Percentiles rank a stretch among this genome's conserved stretches.
These are phyloP conservation scores for Geotrichum citri-aurantii DNA, from an alignment of 1,139 yeast species.

Conservation along the genomic window DNA sequence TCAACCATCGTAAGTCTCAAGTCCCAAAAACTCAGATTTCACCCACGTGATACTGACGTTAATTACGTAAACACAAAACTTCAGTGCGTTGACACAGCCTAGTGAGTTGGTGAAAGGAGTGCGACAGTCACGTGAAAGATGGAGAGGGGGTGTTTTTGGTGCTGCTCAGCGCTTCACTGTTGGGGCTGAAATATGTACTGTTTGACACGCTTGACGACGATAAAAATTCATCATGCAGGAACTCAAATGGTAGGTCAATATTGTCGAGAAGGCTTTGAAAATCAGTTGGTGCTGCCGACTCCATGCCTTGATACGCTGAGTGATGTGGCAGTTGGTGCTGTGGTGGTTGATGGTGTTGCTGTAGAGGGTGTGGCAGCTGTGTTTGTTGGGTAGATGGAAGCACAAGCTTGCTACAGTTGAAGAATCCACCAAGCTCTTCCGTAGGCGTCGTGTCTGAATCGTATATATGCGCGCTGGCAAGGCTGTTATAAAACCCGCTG, in stretches of 20 bases:
- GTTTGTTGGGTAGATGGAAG: background rate
- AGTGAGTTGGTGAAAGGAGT: background rate
- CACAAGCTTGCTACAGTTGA: background rate
- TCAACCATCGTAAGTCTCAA: background rate
- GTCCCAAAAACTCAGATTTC: background rate
- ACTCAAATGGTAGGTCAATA: background rate
- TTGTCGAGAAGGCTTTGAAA: background rate
- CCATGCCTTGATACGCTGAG: background rate
- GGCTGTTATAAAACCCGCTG: background rate
- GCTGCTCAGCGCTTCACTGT: background rate
- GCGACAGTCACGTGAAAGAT: background rate
- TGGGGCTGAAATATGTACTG: background rate
- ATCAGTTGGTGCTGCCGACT: background rate
- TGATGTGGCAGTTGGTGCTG: background rate
- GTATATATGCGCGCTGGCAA: background rate
- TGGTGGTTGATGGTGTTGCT: background rate
- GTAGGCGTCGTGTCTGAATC: background rate
- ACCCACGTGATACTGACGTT: background rate
- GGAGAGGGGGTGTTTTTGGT: background rate
- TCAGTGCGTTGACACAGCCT: too few species aligned
- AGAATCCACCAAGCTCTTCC: background rate
- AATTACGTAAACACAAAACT: background rate
- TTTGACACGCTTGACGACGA: background rate
- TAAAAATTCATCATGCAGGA: slow-evolving; percentile 1
- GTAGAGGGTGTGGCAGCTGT: background rate